These are phyloP conservation scores for Backusella circina DNA, from an alignment of 192 early-diverging fungal genomes.

Conservation along the genomic window DNA sequence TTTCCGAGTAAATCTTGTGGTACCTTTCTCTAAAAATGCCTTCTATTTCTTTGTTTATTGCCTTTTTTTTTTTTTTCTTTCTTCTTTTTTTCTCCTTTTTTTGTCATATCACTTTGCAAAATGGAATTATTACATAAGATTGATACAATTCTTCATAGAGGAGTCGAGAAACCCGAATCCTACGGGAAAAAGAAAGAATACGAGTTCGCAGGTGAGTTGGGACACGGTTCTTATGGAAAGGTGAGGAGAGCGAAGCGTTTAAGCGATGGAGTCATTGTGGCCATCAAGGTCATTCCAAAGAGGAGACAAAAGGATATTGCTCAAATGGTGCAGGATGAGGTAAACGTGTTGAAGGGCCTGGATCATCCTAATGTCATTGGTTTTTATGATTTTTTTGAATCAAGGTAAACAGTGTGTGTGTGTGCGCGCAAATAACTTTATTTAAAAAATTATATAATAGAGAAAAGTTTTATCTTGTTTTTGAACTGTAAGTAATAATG, in stretches of 20 bases:
- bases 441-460: constrained; percentile 12
- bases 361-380: constrained; percentile 89
- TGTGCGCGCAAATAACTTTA: background rate
- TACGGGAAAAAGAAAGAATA: constrained; percentile 71
- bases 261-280: constrained; percentile 71
- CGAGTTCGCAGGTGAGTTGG: constrained; percentile 53
- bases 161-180: constrained; percentile 42
- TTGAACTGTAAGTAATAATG: constrained; percentile 58
- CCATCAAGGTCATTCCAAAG: constrained; percentile 92
- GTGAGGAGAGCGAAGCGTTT: constrained; percentile 60
- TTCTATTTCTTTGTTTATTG: background rate
- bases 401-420: constrained; percentile 16
- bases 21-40: background rate
- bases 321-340: constrained; percentile 89
- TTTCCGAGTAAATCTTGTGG: background rate
- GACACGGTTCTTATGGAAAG: constrained; percentile 63
- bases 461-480: constrained; percentile 74
- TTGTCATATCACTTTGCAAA: background rate
- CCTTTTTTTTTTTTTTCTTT: background rate
- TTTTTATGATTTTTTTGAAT: constrained; percentile 72
- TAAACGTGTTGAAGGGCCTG: constrained; percentile 78
- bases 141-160: constrained; percentile 34
- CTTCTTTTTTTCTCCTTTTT: background rate
- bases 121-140: constrained; percentile 24
- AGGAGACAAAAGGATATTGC: constrained; percentile 73